Evolutionary conservation across 192 early-diverging fungal species (phyloP), one percentile per base, ranked within the genome.

Genomic region (Radiomyces spectabilis): DNA sequence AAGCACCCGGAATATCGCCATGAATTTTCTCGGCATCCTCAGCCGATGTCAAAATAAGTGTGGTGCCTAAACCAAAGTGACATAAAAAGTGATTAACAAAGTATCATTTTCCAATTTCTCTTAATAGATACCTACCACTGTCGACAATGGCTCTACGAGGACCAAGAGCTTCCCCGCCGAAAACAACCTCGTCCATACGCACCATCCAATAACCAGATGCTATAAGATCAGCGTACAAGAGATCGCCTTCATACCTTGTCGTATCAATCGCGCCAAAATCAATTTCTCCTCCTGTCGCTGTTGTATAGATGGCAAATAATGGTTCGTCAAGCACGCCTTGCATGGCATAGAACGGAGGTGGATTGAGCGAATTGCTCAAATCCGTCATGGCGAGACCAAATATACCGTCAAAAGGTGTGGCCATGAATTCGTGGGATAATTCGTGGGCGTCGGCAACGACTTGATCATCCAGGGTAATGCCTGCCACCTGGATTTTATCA

Each of bases 151-250:
- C 63, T 4, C 25, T 21, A n/a, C 67, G 53, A 7, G 30, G 8
- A 30, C 51, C 53, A 12, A 63, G n/a, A n/a, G n/a, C n/a, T n/a
- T n/a, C n/a, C n/a, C n/a, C 41, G 19, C 56, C 63, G 34, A 69
- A 62, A 8, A 57, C 50, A 30, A 69, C 45, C 1, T 62, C 51
- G 10, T 76, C 64, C 24, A 67, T 58, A 13, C 61, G 40, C 9
- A 76, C 39, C 30, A 60, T 61, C 83, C 85, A 84, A 63, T 83
- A 86, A 25, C 74, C 74, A 9, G 72, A 47, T 27, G 72, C 72
- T 13, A 67, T 80, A 6, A 78, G 60, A 13, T 66, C 67, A 50
- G 65, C 70, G 60, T 77, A 82, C 21, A 59, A 46, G 13, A 82
- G 55, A 13, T 79, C 71, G 29, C 76, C 78, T 50, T 68, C 62